Percentiles rank a stretch among this genome's conserved stretches.
Evolutionary conservation across 805 yeast species (phyloP).

Genomic region (Cyberlindnera xylosilytica): DNA sequence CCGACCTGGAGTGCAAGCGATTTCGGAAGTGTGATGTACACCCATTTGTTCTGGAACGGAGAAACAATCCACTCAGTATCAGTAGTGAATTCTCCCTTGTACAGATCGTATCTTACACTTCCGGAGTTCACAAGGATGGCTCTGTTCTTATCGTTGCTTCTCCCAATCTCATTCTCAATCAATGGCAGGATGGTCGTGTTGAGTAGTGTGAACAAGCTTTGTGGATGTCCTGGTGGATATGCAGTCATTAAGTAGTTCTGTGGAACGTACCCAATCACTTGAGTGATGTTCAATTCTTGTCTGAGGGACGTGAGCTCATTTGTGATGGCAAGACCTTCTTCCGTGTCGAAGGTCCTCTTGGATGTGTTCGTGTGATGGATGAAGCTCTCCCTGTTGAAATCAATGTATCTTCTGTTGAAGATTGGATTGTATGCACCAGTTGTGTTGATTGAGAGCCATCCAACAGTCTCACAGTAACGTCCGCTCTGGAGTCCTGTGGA

Average conservation of each 20-base stretch:
- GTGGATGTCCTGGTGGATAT: constrained; percentile 58
- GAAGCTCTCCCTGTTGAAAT: constrained; percentile 74
- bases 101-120: constrained; percentile 80
- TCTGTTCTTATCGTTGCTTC: constrained; percentile 31
- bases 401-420: constrained; percentile 70
- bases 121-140: constrained; percentile 80
- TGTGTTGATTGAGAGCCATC: constrained; percentile 65
- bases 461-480: constrained; percentile 89
- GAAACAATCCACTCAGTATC: constrained; percentile 81
- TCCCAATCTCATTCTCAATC: constrained; percentile 27
- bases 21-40: constrained; percentile 56
- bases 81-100: constrained; percentile 76
- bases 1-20: constrained; percentile 52
- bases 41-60: constrained; percentile 85
- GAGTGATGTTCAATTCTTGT: constrained; percentile 48
- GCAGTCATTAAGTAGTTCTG: constrained; percentile 62
- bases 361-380: constrained; percentile 47
- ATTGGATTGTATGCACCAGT: constrained; percentile 18
- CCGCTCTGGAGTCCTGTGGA: constrained; percentile 90
- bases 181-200: constrained; percentile 54
- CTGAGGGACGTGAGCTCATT: constrained; percentile 42
- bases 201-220: constrained; percentile 57
- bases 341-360: constrained; percentile 46
- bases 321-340: constrained; percentile 49
- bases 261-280: constrained; percentile 63